Evolutionary conservation across 225 moss, liverwort and hornwort species (phyloP), one percentile per base, ranked within the genome.

Genomic region (Physcomitrellopsis africana): DNA sequence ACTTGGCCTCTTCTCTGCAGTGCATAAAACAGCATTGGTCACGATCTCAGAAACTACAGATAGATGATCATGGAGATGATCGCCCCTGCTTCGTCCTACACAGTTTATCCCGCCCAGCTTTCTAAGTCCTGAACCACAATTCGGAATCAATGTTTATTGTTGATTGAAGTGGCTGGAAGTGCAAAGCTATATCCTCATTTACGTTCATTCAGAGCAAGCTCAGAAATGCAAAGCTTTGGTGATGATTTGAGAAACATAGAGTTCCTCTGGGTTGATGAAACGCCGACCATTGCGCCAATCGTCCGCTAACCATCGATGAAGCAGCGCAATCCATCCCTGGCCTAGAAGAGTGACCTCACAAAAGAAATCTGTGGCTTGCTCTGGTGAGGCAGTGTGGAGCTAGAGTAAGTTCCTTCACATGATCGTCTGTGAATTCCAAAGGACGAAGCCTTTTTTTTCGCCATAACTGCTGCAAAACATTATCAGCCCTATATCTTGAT

Each of bases 11-110:
- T 80, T n/a, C 90, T 74, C 65, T 92, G 90, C 7, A 86, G 76
- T 14, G 90, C 76, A 75, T 92, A 89, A 83, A 92, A 90, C 32
- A 92, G 80, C 17, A 86, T 88, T 26, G 92, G 92, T 90, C 92
- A 92, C 58, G 92, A 90, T 24, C 92, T 90, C 20, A 92, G 71
- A 66, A 88, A 92, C 92, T 88, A 92, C 7, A 92, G 86, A 24
- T 90, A 89, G 5, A 81, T 78, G 55, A 92, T 80, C 88, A 92
- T 90, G 51, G 90, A 75, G 75, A 22, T 46, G 65, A 92, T 89
- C 72, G 92, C 92, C 63, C 86, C 88, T 67, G 81, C 79, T 71
- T 90, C 90, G 24, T 83, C 74, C 68, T 75, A 89, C 23, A 46
- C 86, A 92, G 90, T 90, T 92, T 18, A 15, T 60, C 65, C 15